phyloP scores from a whole-genome alignment of 192 early-diverging fungal species.

The Pilobolus umbonatus region DNA sequence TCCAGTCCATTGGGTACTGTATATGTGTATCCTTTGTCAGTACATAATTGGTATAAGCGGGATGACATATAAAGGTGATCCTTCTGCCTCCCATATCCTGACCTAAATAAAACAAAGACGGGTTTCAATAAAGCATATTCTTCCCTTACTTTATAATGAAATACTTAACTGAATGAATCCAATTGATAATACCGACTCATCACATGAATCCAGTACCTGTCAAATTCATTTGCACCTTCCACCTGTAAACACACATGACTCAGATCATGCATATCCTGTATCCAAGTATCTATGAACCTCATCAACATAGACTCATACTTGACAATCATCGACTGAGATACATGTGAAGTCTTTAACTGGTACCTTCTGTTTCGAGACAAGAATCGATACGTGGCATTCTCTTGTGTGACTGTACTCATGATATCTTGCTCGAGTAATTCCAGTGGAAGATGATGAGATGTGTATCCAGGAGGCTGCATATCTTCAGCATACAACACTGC shows the following conservation, averaged over 20 bases:
- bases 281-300: slow-evolving; percentile 36
- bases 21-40: not conserved
- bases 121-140: not conserved
- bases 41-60: not conserved
- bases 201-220: slow-evolving; percentile 43
- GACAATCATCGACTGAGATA: slow-evolving; percentile 43
- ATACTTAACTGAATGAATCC: slow-evolving; percentile 47
- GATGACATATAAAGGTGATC: slow-evolving; percentile 8
- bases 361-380: slow-evolving; percentile 37
- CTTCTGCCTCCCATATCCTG: not conserved
- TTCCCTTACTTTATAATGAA: not conserved
- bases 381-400: not conserved
- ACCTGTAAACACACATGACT: slow-evolving; percentile 35
- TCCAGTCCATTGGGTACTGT: not conserved
- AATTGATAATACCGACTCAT: slow-evolving; percentile 43
- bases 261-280: slow-evolving; percentile 4
- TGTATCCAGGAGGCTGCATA: slow-evolving; percentile 45
- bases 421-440: not conserved
- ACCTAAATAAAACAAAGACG: not conserved
- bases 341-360: slow-evolving; percentile 45
- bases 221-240: slow-evolving; percentile 46
- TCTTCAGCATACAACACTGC: slow-evolving; percentile 47
- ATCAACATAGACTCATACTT: slow-evolving; percentile 44
- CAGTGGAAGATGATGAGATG: not conserved
- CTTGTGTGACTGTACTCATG: not conserved